Conservation (phyloP, 768 basidiomycete genomes). For the Trametes gibbosa region DNA sequence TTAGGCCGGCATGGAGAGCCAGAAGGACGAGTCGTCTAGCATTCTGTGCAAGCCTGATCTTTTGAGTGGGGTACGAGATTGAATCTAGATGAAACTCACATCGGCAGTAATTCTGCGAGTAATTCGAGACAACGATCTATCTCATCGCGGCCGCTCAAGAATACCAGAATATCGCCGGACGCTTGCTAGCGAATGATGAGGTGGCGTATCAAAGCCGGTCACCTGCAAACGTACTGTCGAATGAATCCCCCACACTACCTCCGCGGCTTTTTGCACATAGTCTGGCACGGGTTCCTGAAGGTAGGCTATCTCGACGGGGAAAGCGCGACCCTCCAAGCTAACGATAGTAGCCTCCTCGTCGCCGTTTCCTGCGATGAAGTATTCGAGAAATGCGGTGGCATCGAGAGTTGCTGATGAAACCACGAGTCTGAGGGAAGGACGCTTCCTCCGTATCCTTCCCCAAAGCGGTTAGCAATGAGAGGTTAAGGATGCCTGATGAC, state of each 20-base stretch:
- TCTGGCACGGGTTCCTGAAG: constrained; percentile 73
- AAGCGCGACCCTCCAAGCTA: constrained; percentile 91
- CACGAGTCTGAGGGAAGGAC: constrained; percentile 85
- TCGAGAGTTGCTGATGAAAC: constrained; percentile 97
- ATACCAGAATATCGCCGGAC: constrained; percentile 88
- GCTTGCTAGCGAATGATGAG: constrained; percentile 51
- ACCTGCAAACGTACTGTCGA: constrained; percentile 51
- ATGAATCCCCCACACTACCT: constrained; percentile 81
- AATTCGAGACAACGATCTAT: constrained; percentile 87
- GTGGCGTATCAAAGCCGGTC: neutral
- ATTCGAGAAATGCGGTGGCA: constrained; percentile 83
- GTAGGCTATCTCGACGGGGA: constrained; percentile 92
- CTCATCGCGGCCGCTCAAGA: constrained; percentile 94
- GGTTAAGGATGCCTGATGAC: neutral
- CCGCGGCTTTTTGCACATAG: constrained; percentile 79
- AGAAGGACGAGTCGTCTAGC: constrained; percentile 61
- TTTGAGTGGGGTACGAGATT: neutral
- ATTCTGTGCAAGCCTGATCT: constrained; percentile 47
- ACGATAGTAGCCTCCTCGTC: constrained; percentile 76
- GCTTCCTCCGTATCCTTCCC: constrained; percentile 82
- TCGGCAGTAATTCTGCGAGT: constrained; percentile 72
- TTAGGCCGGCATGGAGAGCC: constrained; percentile 86
- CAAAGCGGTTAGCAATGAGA: too few relatives aligned
- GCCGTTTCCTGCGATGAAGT: constrained; percentile 70
- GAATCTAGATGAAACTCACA: constrained; percentile 41